phyloP scores from a whole-genome alignment of 371 early-diverging fungal species.

The Basidiobolus meristosporus region DNA sequence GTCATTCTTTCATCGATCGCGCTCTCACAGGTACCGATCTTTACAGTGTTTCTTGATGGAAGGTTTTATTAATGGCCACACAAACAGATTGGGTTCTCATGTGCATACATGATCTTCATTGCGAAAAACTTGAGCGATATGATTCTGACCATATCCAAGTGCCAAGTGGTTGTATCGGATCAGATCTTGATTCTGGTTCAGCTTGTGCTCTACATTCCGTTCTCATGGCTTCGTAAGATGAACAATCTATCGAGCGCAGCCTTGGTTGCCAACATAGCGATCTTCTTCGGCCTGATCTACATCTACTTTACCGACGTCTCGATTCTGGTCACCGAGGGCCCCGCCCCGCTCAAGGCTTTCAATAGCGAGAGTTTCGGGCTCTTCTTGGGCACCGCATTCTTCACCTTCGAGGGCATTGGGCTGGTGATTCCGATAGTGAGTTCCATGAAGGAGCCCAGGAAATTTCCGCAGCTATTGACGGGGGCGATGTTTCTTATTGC shows the following conservation, averaged over 20 bases:
- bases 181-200: slow-evolving; percentile 41
- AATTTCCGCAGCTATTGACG: slow-evolving; percentile 47
- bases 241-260: slow-evolving; percentile 58
- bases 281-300: slow-evolving; percentile 57
- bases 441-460: slow-evolving; percentile 61
- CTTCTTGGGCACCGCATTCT: slow-evolving; percentile 77
- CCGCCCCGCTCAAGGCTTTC: slow-evolving; percentile 34
- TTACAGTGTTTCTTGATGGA: background rate
- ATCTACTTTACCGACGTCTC: slow-evolving; percentile 50
- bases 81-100: slow-evolving; percentile 53
- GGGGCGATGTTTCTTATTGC: slow-evolving; percentile 45
- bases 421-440: slow-evolving; percentile 48
- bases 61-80: background rate
- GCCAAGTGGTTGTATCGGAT: slow-evolving; percentile 20
- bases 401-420: slow-evolving; percentile 84
- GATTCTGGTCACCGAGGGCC: slow-evolving; percentile 24
- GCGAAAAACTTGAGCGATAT: slow-evolving; percentile 61
- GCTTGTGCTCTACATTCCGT: slow-evolving; percentile 53
- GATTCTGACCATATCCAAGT: slow-evolving; percentile 35
- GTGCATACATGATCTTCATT: slow-evolving; percentile 76
- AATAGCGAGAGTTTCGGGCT: slow-evolving; percentile 48
- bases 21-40: slow-evolving; percentile 40
- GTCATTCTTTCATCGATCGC: slow-evolving; percentile 61
- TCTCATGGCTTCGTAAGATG: slow-evolving; percentile 66
- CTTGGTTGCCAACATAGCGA: slow-evolving; percentile 68